These are phyloP conservation scores for Kuraishia piskuri DNA, from an alignment of 805 yeast genomes.

Conservation along the genomic window DNA sequence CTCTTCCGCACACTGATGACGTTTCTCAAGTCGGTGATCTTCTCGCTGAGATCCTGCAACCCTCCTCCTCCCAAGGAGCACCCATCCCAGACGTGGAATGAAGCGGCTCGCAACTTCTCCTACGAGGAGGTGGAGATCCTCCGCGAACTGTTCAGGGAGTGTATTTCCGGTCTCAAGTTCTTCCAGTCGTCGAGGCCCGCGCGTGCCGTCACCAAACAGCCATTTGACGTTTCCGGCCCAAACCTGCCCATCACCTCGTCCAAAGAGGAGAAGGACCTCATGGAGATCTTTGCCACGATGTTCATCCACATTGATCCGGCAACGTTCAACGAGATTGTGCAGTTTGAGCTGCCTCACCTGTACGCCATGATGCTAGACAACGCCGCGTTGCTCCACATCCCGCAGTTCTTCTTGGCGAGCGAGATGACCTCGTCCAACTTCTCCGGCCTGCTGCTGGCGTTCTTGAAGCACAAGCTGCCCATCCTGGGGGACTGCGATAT, in stretches of 20 bases:
- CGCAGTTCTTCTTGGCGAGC: slow-evolving; percentile 89
- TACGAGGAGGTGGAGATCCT: slow-evolving; percentile 77
- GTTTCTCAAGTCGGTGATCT: slow-evolving; percentile 81
- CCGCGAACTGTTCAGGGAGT: slow-evolving; percentile 72
- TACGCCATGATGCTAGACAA: slow-evolving; percentile 75
- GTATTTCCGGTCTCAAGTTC: slow-evolving; percentile 70
- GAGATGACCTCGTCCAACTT: slow-evolving; percentile 93
- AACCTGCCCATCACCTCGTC: slow-evolving; percentile 79
- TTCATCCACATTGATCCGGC: slow-evolving; percentile 93
- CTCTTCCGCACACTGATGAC: slow-evolving; percentile 83
- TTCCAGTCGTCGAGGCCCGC: slow-evolving; percentile 54
- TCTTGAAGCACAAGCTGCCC: slow-evolving; percentile 62
- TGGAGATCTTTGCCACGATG: slow-evolving; percentile 92
- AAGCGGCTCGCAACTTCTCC: slow-evolving; percentile 74
- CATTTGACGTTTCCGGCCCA: slow-evolving; percentile 68
- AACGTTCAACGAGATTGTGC: slow-evolving; percentile 87
- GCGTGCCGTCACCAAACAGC: slow-evolving; percentile 21
- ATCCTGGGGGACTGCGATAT: slow-evolving; percentile 77
- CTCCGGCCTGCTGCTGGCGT: slow-evolving; percentile 73
- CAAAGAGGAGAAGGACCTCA: slow-evolving; percentile 87
- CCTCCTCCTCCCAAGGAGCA: slow-evolving; percentile 60
- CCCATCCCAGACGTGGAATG: slow-evolving; percentile 64
- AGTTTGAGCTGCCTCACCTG: slow-evolving; percentile 67
- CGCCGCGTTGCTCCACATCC: slow-evolving; percentile 80
- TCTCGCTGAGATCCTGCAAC: slow-evolving; percentile 82